Conservation (phyloP, 495 filamentous ascomycete species). For the Penicillium simplicissimum region DNA sequence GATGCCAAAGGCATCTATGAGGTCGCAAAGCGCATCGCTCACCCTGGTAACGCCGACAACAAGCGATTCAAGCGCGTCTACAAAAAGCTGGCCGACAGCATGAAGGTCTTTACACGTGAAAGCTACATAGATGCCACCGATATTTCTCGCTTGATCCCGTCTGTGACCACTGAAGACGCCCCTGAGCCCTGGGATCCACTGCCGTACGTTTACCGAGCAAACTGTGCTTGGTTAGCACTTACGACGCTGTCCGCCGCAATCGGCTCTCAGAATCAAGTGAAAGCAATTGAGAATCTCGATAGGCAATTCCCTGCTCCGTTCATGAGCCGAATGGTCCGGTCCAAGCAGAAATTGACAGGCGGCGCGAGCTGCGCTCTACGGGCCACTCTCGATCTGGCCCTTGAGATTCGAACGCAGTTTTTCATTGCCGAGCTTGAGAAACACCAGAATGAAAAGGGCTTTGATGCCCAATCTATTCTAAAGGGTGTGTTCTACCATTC, state of each 20-base stretch:
- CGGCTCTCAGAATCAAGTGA: constrained; percentile 16
- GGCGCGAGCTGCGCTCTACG: constrained; percentile 32
- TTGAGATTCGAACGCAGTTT: constrained; percentile 44
- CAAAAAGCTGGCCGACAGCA: constrained; percentile 24
- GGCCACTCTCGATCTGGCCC: constrained; percentile 39
- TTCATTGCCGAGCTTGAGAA: constrained; percentile 36
- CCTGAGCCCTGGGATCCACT: constrained; percentile 26
- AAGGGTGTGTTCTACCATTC: constrained; percentile 30
- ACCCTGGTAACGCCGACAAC: constrained; percentile 33
- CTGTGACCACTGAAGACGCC: constrained; percentile 14
- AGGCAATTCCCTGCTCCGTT: constrained; percentile 37
- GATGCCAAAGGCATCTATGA: constrained; percentile 29
- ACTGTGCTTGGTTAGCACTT: constrained; percentile 41
- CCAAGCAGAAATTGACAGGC: not conserved
- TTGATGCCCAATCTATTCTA: constrained; percentile 31
- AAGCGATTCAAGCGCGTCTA: constrained; percentile 24
- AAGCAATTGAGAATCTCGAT: constrained; percentile 34
- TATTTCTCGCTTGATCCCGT: constrained; percentile 22
- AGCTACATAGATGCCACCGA: constrained; percentile 33
- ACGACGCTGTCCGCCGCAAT: constrained; percentile 32
- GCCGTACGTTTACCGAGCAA: constrained; percentile 37
- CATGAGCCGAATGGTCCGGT: constrained; percentile 25
- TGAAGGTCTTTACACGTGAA: constrained; percentile 27
- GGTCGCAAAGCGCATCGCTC: constrained; percentile 23
- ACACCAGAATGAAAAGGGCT: constrained; percentile 26